Base-by-base conservation (phyloP, 2,329 filamentous ascomycete genomes). In the Arthrinium phaeospermum region DNA sequence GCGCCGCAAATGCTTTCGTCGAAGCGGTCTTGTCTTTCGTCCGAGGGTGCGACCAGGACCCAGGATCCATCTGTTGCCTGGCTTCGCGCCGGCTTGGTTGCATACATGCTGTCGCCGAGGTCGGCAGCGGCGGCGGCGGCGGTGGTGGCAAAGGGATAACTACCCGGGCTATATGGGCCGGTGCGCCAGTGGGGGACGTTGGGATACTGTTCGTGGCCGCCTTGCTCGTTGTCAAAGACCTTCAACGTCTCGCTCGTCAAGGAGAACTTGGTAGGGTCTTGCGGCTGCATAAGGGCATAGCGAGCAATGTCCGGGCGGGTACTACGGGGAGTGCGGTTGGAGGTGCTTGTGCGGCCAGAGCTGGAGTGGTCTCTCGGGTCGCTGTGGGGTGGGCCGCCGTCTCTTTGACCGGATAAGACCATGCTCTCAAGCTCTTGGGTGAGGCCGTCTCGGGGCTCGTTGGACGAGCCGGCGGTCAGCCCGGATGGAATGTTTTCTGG, bases 191-290 rank as follows among this genome's bases (percentile, higher is more conserved):
- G 67, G 1, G 22, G 19, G 41, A 77, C 5, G n/a, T 76, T 67
- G n/a, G 72, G 71, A 45, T 47, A 71, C 51, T 74, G 75, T 19
- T 70, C 46, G 8, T 47, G 27, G 68, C 73, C 70, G 30, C 16
- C 57, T 14, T 64, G 57, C 12, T 64, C 47, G 24, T 73, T 13
- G n/a, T 80, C 51, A 4, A 72, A 73, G 24, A 75, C 73, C 3
- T 73, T 74, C 3, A 79, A 27, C 12, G 77, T 76, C 8, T 72
- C 51, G 41, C 70, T 68, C 1, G 78, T 79, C 3, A 68, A 41
- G 19, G 67, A 22, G 41, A 47, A 47, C 6, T 47, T 68, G n/a
- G 41, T 6, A 14, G 67, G 67, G 67, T 68, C 41, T 2, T 45
- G 27, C 14, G 37, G 3, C 10, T 44, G 47, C 22, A n/a, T 46